phyloP scores from a whole-genome alignment of 805 yeast species.

The Blastobotrys terrestris region DNA sequence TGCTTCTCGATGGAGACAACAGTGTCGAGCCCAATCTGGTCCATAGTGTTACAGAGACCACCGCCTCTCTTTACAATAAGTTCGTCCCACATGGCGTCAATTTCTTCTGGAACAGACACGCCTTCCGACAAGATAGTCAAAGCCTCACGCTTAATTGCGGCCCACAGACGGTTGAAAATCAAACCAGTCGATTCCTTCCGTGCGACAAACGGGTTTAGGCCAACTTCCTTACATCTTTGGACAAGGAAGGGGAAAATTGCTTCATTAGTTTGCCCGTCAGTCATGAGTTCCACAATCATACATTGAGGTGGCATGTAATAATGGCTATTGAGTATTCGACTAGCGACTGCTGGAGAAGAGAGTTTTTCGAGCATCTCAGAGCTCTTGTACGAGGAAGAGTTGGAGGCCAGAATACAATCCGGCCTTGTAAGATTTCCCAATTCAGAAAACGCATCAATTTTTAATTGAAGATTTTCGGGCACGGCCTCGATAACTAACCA shows the following conservation, averaged over 20 bases:
- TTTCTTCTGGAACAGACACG: neutral
- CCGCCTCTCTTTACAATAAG: neutral
- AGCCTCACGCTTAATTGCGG: neutral
- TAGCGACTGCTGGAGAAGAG: neutral
- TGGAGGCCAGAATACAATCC: constrained; percentile 34
- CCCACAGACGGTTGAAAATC: neutral
- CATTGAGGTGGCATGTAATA: neutral
- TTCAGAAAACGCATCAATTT: constrained; percentile 30
- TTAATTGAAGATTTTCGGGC: constrained; percentile 36
- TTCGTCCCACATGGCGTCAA: neutral
- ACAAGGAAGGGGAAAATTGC: neutral
- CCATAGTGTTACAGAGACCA: neutral
- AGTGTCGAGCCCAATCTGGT: neutral
- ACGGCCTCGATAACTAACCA: constrained; percentile 40
- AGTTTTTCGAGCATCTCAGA: neutral
- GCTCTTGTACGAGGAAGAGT: constrained; percentile 33
- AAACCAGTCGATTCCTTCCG: neutral
- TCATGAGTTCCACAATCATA: neutral
- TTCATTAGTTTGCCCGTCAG: neutral
- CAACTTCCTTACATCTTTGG: neutral
- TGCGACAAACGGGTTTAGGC: neutral
- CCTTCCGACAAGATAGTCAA: neutral
- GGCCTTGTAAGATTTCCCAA: constrained; percentile 28
- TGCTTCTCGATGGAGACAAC: neutral
- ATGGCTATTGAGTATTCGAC: neutral